Conservation (phyloP, 2,329 filamentous ascomycete species). For the Aspergillus alliaceus region DNA sequence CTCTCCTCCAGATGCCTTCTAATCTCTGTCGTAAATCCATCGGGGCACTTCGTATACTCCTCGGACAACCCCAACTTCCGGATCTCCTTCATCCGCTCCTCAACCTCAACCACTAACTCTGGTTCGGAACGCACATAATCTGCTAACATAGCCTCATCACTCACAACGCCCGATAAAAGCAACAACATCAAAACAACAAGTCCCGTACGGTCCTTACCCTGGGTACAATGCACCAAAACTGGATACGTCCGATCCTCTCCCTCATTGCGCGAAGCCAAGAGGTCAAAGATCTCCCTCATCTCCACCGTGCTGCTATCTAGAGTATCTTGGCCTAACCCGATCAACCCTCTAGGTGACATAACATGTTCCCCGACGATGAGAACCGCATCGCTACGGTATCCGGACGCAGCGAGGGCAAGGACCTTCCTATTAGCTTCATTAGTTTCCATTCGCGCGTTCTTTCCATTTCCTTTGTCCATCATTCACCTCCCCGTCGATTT, state of each 20-base stretch:
- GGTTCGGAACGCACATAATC: constrained; percentile 71
- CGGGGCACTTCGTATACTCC: constrained; percentile 69
- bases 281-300: constrained; percentile 69
- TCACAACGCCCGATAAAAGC: constrained; percentile 58
- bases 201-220: constrained; percentile 84
- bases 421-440: constrained; percentile 45
- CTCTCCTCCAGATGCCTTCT: constrained; percentile 56
- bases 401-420: constrained; percentile 61
- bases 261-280: constrained; percentile 49
- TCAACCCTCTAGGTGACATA: constrained; percentile 70
- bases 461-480: not conserved
- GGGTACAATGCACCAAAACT: constrained; percentile 76
- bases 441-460: not conserved
- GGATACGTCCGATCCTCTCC: constrained; percentile 55
- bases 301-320: constrained; percentile 64
- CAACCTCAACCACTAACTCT: constrained; percentile 61
- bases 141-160: constrained; percentile 60
- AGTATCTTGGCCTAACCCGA: constrained; percentile 68
- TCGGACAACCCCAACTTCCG: constrained; percentile 67
- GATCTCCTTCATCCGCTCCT: constrained; percentile 67
- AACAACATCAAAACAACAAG: constrained; percentile 68
- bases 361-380: constrained; percentile 67
- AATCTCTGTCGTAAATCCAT: constrained; percentile 63
- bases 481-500: not conserved
- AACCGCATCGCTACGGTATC: constrained; percentile 69